Conservation (phyloP, 2,329 filamentous ascomycete genomes). For the Leptographium procerum region DNA sequence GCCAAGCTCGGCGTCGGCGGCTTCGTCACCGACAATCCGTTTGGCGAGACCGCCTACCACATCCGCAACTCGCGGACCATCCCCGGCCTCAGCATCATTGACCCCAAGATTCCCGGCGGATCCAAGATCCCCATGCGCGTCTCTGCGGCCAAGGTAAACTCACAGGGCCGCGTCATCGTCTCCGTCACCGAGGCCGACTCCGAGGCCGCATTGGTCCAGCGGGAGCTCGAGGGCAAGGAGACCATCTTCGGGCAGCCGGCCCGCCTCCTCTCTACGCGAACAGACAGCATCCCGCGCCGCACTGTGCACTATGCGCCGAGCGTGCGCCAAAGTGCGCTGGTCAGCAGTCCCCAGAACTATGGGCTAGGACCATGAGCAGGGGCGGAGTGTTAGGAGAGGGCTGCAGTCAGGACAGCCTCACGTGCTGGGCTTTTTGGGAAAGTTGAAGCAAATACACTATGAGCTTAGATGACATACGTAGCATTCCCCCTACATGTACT, state of each 20-base stretch:
- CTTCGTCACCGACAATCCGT: conserved; percentile 34
- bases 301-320: neutral
- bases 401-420: neutral
- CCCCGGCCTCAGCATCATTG: conserved; percentile 27
- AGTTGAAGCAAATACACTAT: neutral
- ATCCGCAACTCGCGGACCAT: conserved; percentile 11
- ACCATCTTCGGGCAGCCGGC: conserved; percentile 20
- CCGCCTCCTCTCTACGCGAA: conserved; percentile 15
- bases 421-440: neutral
- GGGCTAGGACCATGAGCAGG: conserved; percentile 19
- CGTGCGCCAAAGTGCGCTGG: conserved; percentile 14
- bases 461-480: neutral
- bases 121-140: conserved; percentile 42
- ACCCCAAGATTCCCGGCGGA: conserved; percentile 38
- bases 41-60: conserved; percentile 32
- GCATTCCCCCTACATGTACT: neutral
- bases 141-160: conserved; percentile 31
- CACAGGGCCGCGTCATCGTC: conserved; percentile 37
- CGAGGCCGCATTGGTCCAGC: conserved; percentile 31
- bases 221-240: conserved; percentile 30
- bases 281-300: conserved; percentile 3
- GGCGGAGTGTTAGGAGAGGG: neutral
- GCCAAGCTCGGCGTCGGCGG: conserved; percentile 44
- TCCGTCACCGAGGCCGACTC: conserved; percentile 26
- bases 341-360: conserved; percentile 27